Evolutionary conservation across 495 filamentous ascomycete genomes (phyloP).

Genomic region (Elasticomyces elasticus): DNA sequence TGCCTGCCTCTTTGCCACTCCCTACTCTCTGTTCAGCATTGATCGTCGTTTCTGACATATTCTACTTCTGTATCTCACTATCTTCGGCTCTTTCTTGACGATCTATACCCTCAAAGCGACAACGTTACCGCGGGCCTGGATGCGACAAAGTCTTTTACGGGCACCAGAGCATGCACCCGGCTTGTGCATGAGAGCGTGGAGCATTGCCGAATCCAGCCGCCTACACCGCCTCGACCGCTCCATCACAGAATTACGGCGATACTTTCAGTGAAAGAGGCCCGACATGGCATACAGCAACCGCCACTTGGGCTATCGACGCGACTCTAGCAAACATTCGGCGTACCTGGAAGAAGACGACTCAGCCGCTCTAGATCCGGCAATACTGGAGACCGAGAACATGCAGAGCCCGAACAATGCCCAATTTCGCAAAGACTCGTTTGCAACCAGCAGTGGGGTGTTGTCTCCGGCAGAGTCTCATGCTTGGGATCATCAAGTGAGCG

Average conservation of each 20-base stretch:
- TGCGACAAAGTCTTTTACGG: neutral
- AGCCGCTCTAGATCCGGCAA: slow-evolving; percentile 29
- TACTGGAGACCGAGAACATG: slow-evolving; percentile 27
- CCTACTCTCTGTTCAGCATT: slow-evolving; percentile 9
- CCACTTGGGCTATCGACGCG: slow-evolving; percentile 25
- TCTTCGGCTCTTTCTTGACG: neutral
- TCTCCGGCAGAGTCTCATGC: slow-evolving; percentile 17
- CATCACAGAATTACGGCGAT: slow-evolving; percentile 26
- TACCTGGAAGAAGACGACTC: slow-evolving; percentile 31
- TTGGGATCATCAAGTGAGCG: slow-evolving; percentile 28
- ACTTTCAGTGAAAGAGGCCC: slow-evolving; percentile 28
- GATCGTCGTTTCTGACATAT: slow-evolving; percentile 14
- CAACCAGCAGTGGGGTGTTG: slow-evolving; percentile 16
- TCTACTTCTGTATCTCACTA: neutral
- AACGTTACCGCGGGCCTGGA: neutral
- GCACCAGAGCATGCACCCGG: neutral
- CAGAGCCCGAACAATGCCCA: slow-evolving; percentile 24
- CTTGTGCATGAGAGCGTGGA: neutral
- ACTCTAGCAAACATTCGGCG: slow-evolving; percentile 17
- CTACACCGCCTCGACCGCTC: slow-evolving; percentile 27
- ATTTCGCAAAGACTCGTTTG: slow-evolving; percentile 21
- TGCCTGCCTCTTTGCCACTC: slow-evolving; percentile 9
- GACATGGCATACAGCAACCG: slow-evolving; percentile 18
- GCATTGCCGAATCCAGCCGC: slow-evolving; percentile 25
- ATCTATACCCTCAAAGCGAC: neutral